These are phyloP conservation scores for Salix arbutifolia DNA, from an alignment of 345 rosid genomes.

Conservation along the genomic window DNA sequence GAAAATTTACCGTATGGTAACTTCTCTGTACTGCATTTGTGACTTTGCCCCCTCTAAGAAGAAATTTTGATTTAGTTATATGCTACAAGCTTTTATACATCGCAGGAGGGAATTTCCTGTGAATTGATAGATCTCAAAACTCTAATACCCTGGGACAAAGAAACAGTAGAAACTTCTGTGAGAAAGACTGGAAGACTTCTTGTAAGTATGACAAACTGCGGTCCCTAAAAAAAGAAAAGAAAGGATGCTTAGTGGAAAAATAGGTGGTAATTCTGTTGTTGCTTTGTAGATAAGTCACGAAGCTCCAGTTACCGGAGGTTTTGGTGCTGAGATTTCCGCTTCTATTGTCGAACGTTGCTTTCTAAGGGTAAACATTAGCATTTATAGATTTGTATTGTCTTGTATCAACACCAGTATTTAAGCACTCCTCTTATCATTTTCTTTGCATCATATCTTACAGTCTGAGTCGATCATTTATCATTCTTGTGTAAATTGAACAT, in stretches of 20 bases:
- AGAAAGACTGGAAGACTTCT: constrained; percentile 81
- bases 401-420: background rate
- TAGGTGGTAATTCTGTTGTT: constrained; percentile 3
- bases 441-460: no score
- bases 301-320: constrained; percentile 90
- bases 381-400: background rate
- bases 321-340: constrained; percentile 88
- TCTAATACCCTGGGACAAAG: constrained; percentile 87
- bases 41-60: background rate
- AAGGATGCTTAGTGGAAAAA: background rate
- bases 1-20: background rate
- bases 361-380: constrained; percentile 44
- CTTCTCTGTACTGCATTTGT: background rate
- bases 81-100: background rate
- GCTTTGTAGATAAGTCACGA: constrained; percentile 76
- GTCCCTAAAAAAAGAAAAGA: background rate
- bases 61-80: background rate
- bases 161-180: constrained; percentile 78
- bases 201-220: constrained; percentile 35
- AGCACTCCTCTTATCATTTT: background rate
- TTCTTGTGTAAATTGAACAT: no score
- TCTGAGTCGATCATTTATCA: no score
- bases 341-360: constrained; percentile 80
- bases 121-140: constrained; percentile 85
- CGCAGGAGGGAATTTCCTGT: constrained; percentile 88